phyloP scores from a whole-genome alignment of 176 grass and related monocot genomes.

The Avena sativa region DNA sequence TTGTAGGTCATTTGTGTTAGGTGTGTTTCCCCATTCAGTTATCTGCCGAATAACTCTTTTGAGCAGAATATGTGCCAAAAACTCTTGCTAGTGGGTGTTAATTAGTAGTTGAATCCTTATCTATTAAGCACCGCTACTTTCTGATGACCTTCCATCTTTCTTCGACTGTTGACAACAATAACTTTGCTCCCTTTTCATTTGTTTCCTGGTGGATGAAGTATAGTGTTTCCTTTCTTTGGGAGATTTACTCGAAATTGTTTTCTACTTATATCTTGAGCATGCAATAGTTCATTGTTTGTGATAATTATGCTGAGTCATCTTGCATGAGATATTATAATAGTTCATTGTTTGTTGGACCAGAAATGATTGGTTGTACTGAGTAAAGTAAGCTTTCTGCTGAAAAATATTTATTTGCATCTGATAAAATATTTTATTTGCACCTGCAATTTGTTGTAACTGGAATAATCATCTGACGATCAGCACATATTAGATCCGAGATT shows the following conservation, averaged over 20 bases:
- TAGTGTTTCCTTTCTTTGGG: conserved; percentile 3
- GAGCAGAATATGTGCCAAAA: background rate
- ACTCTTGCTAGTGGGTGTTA: background rate
- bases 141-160: background rate
- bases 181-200: background rate
- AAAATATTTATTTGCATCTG: conserved; percentile 2
- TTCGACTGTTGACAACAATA: conserved; percentile 12
- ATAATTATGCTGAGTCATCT: background rate
- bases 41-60: background rate
- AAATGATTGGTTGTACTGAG: conserved; percentile 26
- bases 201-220: conserved; percentile 7
- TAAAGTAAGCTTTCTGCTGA: conserved; percentile 32
- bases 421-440: conserved; percentile 33
- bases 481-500: background rate
- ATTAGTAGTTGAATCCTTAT: background rate
- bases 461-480: background rate
- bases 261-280: conserved; percentile 10
- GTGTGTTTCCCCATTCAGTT: background rate
- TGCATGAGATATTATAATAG: background rate
- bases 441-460: background rate
- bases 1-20: conserved; percentile 4
- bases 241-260: background rate
- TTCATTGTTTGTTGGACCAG: conserved; percentile 5
- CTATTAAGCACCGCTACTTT: background rate
- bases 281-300: background rate